Conservation (phyloP, 257 asterid species). For the Anisodus tanguticus region DNA sequence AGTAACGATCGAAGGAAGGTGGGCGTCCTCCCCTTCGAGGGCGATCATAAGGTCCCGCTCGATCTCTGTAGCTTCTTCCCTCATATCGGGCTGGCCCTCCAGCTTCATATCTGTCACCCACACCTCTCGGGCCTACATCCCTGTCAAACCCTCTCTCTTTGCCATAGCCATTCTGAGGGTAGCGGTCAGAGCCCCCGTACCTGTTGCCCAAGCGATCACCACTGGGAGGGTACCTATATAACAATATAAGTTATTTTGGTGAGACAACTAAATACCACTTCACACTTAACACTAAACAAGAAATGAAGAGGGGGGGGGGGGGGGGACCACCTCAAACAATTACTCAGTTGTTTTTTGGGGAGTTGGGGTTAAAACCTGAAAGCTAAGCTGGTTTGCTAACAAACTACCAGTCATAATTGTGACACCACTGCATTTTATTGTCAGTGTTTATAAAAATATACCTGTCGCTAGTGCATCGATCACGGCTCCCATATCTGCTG, state of each 20-base stretch:
- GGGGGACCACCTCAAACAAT: neutral
- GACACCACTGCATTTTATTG: neutral
- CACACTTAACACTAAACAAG: neutral
- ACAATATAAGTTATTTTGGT: neutral
- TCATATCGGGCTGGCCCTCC: conserved; percentile 34
- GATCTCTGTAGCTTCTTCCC: conserved; percentile 33
- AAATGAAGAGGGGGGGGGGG: neutral
- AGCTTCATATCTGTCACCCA: conserved; percentile 31
- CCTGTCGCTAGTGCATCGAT: conserved; percentile 73
- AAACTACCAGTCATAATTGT: neutral
- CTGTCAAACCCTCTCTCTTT: conserved; percentile 31
- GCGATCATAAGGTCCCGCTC: conserved; percentile 35
- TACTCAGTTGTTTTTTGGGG: conserved; percentile 1
- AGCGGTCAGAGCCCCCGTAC: conserved; percentile 69
- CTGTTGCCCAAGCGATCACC: conserved; percentile 76
- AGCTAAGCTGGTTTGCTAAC: conserved; percentile 7
- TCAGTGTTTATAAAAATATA: conserved; percentile 28
- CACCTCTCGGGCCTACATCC: conserved; percentile 22
- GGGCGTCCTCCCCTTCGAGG: conserved; percentile 31
- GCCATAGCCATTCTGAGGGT: conserved; percentile 68
- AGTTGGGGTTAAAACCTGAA: conserved; percentile 1
- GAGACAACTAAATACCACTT: neutral
- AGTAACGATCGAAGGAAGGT: conserved; percentile 34
- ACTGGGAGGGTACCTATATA: conserved; percentile 63
- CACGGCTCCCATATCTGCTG: conserved; percentile 75